Base-by-base conservation (phyloP, 805 yeast genomes). In the Barnettozyma wickerhamii region DNA sequence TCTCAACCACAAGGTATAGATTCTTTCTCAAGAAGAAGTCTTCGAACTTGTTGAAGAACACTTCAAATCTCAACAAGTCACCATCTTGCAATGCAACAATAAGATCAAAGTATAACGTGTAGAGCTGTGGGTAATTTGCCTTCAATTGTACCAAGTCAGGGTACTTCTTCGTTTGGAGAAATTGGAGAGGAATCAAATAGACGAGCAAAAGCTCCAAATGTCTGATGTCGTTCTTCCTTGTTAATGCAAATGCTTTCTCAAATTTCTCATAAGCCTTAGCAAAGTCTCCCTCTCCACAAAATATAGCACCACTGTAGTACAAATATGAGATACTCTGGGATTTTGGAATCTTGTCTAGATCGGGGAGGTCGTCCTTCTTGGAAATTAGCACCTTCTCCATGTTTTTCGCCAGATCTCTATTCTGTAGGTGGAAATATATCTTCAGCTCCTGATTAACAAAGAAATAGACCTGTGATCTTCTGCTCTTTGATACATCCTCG, bases 331-430 rank as follows among this genome's bases (percentile, higher is more conserved):
- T 75, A 4, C 76, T 68, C 37, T 81, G 82, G 1, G 75, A 57
- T 38, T 66, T 69, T n/a, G 74, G 72, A 13, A 66, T 68, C 10
- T 51, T 35, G 4, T 63, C 53, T 30, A 77, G 50, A 7, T 65
- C 53, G 0, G 91, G 91, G 34, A 84, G 60, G 35, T 74, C 74
- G 20, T 60, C 60, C 17, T 68, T 59, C 34, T 79, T 71, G 12
- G 81, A 75, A 23, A 67, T 69, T 26, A 86, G 62, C 1, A 85
- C 95, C 56, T 79, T 80, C 43, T 84, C 80, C 46, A 87, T 69
- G 37, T 84, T 81, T 50, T 78, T 79, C 26, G 91, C 88, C 58
- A 87, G 71, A 50, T 87, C 88, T 30, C 74, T 66, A 53, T 84
- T 84, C 33, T 74, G 70, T 48, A 87, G 64, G 50, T 69, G 69